Percentiles rank a stretch among this genome's conserved stretches.
phyloP scores from a whole-genome alignment of 192 early-diverging fungal genomes.

The Coemansia sp. region DNA sequence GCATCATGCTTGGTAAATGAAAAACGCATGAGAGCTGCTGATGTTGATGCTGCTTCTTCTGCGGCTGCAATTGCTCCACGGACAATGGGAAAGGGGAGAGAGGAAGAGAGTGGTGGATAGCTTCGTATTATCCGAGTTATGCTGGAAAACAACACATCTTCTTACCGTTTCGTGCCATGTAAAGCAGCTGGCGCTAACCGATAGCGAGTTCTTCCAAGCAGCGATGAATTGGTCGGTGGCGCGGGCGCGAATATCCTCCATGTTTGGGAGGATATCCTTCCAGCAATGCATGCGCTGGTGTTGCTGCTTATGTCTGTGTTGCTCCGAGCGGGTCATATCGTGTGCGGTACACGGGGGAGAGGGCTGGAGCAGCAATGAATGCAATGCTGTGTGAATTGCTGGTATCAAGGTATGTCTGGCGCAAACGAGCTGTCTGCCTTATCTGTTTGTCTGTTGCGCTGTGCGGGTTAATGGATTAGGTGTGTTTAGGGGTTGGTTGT shows the following conservation, averaged over 20 bases:
- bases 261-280: conserved; percentile 51
- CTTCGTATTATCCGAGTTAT: neutral
- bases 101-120: neutral
- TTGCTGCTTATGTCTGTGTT: neutral
- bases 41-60: too few relatives aligned
- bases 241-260: conserved; percentile 52
- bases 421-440: too few relatives aligned
- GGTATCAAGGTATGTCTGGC: neutral
- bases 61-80: neutral
- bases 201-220: conserved; percentile 39
- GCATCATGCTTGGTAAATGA: conserved; percentile 10
- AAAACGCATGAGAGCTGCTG: neutral
- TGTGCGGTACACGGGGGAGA: neutral
- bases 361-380: conserved; percentile 7
- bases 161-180: conserved; percentile 57
- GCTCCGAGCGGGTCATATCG: neutral
- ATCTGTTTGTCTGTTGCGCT: too few relatives aligned
- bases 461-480: too few relatives aligned
- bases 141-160: neutral
- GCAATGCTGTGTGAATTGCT: neutral
- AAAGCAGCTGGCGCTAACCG: conserved; percentile 34
- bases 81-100: neutral
- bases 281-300: conserved; percentile 34
- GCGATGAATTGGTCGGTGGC: conserved; percentile 52
- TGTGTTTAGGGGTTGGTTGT: too few relatives aligned